Evolutionary conservation across 1,139 yeast species (phyloP).

Genomic region (Yamadazyma membranifaciens): DNA sequence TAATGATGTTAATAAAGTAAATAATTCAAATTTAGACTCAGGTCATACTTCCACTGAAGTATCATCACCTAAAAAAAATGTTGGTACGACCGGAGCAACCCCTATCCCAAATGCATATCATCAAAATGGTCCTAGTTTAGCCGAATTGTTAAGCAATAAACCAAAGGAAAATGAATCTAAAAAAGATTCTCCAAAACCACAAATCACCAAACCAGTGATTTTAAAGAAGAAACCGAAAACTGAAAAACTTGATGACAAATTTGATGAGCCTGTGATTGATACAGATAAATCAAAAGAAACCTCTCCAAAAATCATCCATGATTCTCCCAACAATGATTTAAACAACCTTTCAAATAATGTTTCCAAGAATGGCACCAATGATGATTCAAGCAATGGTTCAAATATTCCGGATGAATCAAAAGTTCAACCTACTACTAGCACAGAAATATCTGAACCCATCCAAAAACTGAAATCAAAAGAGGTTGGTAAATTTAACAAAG

Average conservation of each 20-base stretch:
- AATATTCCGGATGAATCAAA: not conserved
- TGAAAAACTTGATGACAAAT: slow-evolving; percentile 6
- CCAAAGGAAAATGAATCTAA: slow-evolving; percentile 16
- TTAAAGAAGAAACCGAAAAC: slow-evolving; percentile 35
- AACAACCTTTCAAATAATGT: not conserved
- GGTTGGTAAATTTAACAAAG: not conserved
- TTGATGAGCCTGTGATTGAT: not conserved
- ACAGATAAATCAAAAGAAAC: not conserved
- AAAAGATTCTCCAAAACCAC: slow-evolving; percentile 24
- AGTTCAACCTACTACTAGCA: not conserved
- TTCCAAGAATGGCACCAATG: not conserved
- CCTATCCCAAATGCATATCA: slow-evolving; percentile 4
- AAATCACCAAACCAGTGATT: slow-evolving; percentile 33
- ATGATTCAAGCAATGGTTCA: not conserved
- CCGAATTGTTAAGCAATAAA: slow-evolving; percentile 34
- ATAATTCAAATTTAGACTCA: not conserved
- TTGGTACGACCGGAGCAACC: not conserved
- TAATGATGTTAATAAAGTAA: not conserved
- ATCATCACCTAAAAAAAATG: not conserved
- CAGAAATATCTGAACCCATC: not conserved
- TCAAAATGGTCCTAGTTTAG: slow-evolving; percentile 32
- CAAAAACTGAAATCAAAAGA: not conserved
- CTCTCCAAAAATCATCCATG: not conserved
- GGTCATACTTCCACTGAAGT: not conserved
- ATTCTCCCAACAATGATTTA: not conserved